These are phyloP conservation scores for Monilinia fructicola DNA, from an alignment of 2,329 filamentous ascomycete genomes.

Conservation along the genomic window DNA sequence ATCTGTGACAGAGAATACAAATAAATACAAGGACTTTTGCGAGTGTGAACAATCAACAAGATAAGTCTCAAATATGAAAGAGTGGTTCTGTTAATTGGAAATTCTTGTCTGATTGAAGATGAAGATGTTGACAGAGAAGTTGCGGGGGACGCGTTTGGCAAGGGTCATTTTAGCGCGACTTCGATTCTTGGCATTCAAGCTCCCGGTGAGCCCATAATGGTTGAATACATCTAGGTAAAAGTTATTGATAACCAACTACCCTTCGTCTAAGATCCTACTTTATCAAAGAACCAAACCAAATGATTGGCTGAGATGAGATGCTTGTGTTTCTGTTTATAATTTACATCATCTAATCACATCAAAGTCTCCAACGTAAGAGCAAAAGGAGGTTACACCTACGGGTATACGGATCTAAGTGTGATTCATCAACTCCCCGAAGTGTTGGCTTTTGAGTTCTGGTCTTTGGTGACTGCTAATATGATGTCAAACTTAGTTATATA, in stretches of 20 bases:
- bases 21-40: background rate
- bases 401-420: too few relatives aligned
- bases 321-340: background rate
- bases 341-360: too few relatives aligned
- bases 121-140: conserved; percentile 17
- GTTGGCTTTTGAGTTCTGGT: too few relatives aligned
- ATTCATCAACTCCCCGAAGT: background rate
- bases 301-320: too few relatives aligned
- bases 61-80: background rate
- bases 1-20: too few relatives aligned
- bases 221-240: too few relatives aligned
- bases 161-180: conserved; percentile 15
- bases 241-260: too few relatives aligned
- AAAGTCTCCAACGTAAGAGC: too few relatives aligned
- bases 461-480: background rate
- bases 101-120: background rate
- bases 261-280: background rate
- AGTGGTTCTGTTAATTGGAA: background rate
- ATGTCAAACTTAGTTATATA: background rate
- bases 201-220: background rate
- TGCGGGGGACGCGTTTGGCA: conserved; percentile 21
- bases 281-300: background rate
- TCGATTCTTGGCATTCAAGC: background rate
- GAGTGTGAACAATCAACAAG: background rate
- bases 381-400: background rate